These are phyloP conservation scores for Synchytrium microbalum DNA, from an alignment of 371 early-diverging fungal genomes.

Conservation along the genomic window DNA sequence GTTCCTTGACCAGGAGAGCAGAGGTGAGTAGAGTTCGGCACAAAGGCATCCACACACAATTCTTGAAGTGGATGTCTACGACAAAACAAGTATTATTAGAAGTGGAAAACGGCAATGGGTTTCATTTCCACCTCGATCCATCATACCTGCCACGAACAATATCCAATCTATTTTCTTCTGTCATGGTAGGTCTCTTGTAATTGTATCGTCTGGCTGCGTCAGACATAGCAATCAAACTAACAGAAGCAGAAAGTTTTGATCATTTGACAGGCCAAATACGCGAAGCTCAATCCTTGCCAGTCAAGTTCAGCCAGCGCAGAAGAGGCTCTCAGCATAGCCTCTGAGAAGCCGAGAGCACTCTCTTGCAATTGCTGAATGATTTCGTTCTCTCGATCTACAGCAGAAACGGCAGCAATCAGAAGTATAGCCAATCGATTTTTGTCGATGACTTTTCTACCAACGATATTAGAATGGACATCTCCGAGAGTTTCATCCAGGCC, in stretches of 20 bases:
- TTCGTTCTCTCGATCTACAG: slow-evolving; percentile 61
- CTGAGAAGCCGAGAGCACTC: slow-evolving; percentile 32
- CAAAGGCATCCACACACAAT: slow-evolving; percentile 51
- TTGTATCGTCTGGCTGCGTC: slow-evolving; percentile 47
- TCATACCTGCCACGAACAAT: slow-evolving; percentile 56
- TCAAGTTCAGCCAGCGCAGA: slow-evolving; percentile 58
- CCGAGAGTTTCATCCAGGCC: slow-evolving; percentile 65
- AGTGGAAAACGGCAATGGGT: too few relatives aligned
- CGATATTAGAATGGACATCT: slow-evolving; percentile 67
- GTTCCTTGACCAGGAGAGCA: slow-evolving; percentile 20
- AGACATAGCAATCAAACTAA: slow-evolving; percentile 54
- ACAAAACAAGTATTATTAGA: too few relatives aligned
- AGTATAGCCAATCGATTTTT: too few relatives aligned
- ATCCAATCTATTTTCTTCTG: slow-evolving; percentile 38
- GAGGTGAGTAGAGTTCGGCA: slow-evolving; percentile 53
- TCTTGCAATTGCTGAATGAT: slow-evolving; percentile 58
- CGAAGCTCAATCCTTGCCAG: slow-evolving; percentile 38
- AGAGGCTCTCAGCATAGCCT: slow-evolving; percentile 29
- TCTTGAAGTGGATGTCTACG: slow-evolving; percentile 68
- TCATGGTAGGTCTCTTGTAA: slow-evolving; percentile 53
- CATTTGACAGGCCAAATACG: neutral
- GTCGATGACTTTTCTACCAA: slow-evolving; percentile 28
- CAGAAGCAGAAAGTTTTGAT: slow-evolving; percentile 3
- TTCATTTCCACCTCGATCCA: too few relatives aligned
- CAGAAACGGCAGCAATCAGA: neutral